Base-by-base conservation (phyloP, 345 rosid genomes). In the Hypericum perforatum region DNA sequence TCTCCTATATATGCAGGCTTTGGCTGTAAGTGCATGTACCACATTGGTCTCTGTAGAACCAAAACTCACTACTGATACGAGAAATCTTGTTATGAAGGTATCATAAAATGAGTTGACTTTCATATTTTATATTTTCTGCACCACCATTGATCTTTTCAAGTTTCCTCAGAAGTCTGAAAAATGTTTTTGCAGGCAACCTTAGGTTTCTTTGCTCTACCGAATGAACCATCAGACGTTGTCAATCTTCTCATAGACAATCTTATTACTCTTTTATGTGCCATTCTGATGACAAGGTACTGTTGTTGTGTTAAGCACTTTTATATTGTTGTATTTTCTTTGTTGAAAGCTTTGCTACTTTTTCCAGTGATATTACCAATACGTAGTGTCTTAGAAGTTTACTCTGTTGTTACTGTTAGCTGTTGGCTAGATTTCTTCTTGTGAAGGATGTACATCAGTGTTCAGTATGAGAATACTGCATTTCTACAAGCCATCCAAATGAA, bases 1-100 rank as follows among this genome's bases (percentile, higher is more conserved):
- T 15, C 53, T 11, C 12, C 61, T 64, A 66, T 70, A 66, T 76
- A 56, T 69, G 40, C 59, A 91, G 98, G 92, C 95, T 46, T 85
- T 86, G 66, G 98, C 98, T 70, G 70, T 91, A 59, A 91, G 74
- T 66, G 98, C 98, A 10, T 91, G 98, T 70, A 91, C 95, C 60
- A 91, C 98, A 46, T 69, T 91, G 70, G 98, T 91, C 58, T 87
- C 95, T 0, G 98, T 87, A 65, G 98, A 91, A 75, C 98, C 98
- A 54, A 91, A 82, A 71, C 74, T 91, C 64, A 84, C 95, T n/a
- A 65, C 81, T 12, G 98, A 91, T 60, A 91, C 98, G 8, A 81
- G 98, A 74, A 87, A 91, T 73, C 87, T 70, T 70, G 81, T 91
- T 57, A 57, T 91, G 78, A 91, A 91, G 98, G 98, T 91, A 15